Conservation (phyloP, 768 basidiomycete genomes). For the Panus rudis region DNA sequence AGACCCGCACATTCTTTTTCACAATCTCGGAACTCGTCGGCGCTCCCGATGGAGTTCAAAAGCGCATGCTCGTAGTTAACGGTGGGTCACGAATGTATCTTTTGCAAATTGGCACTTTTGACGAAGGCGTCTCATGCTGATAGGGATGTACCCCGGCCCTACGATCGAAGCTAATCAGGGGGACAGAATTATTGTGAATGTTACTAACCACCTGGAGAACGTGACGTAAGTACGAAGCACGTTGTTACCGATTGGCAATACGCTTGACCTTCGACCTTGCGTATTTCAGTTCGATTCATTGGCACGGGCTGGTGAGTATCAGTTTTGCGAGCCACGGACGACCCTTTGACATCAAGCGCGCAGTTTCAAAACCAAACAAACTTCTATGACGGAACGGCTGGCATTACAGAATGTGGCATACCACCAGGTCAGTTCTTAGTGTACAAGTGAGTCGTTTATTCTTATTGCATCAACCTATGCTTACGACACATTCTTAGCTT, state of each 20-base stretch:
- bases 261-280: too few species aligned
- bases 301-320: conserved; percentile 26
- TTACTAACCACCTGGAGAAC: conserved; percentile 28
- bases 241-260: too few species aligned
- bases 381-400: conserved; percentile 41
- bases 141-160: conserved; percentile 31
- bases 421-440: conserved; percentile 41
- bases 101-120: neutral
- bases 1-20: conserved; percentile 38
- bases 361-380: conserved; percentile 39
- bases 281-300: conserved; percentile 26
- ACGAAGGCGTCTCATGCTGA: too few species aligned
- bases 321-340: too few species aligned
- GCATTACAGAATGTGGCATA: conserved; percentile 46
- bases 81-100: conserved; percentile 21
- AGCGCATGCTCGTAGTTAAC: conserved; percentile 42
- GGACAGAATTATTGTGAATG: conserved; percentile 30
- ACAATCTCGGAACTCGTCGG: conserved; percentile 31
- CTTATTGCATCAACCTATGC: neutral
- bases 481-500: conserved; percentile 19
- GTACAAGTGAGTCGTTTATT: conserved; percentile 23
- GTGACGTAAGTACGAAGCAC: conserved; percentile 27
- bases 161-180: conserved; percentile 31
- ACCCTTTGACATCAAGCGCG: conserved; percentile 2
- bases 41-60: conserved; percentile 35